These are phyloP conservation scores for Diplodia sapinea DNA, from an alignment of 2,329 filamentous ascomycete genomes.

Conservation along the genomic window DNA sequence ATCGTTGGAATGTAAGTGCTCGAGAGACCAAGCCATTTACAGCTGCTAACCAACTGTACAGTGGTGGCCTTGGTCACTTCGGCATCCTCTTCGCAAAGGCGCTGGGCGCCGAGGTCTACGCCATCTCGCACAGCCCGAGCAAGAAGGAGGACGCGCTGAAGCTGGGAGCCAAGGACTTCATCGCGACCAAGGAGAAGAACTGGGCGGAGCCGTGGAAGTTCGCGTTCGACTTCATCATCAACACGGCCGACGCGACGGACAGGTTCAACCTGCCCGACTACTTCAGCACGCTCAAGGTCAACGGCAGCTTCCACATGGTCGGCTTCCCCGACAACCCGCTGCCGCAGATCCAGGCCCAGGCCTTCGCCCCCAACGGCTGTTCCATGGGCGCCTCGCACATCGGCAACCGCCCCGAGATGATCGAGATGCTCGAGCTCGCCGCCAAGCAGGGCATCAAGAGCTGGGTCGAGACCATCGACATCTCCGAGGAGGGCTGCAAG, in stretches of 20 bases:
- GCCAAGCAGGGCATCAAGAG: conserved; percentile 59
- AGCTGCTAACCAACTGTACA: conserved; percentile 35
- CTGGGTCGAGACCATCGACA: conserved; percentile 70
- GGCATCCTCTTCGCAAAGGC: conserved; percentile 69
- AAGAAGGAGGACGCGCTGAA: conserved; percentile 66
- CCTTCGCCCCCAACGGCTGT: conserved; percentile 74
- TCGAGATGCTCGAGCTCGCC: conserved; percentile 58
- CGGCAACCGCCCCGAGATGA: conserved; percentile 57
- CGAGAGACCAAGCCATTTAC: too few relatives aligned
- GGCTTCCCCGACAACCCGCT: conserved; percentile 79
- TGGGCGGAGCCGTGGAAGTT: conserved; percentile 63
- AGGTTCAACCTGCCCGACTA: conserved; percentile 74
- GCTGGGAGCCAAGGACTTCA: conserved; percentile 66
- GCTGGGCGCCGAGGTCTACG: conserved; percentile 66
- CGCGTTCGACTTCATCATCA: conserved; percentile 78
- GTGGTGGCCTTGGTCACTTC: conserved; percentile 71
- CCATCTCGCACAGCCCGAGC: conserved; percentile 63
- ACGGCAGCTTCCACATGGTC: conserved; percentile 79
- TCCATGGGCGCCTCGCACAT: conserved; percentile 59
- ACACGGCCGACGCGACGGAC: conserved; percentile 71
- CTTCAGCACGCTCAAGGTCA: conserved; percentile 79
- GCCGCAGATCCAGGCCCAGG: conserved; percentile 73
- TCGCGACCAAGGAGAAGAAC: conserved; percentile 62
- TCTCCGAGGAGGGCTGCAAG: conserved; percentile 72
- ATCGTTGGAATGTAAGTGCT: conserved; percentile 67